These are phyloP conservation scores for Karstenula rhodostoma DNA, from an alignment of 2,329 filamentous ascomycete species.

Conservation along the genomic window DNA sequence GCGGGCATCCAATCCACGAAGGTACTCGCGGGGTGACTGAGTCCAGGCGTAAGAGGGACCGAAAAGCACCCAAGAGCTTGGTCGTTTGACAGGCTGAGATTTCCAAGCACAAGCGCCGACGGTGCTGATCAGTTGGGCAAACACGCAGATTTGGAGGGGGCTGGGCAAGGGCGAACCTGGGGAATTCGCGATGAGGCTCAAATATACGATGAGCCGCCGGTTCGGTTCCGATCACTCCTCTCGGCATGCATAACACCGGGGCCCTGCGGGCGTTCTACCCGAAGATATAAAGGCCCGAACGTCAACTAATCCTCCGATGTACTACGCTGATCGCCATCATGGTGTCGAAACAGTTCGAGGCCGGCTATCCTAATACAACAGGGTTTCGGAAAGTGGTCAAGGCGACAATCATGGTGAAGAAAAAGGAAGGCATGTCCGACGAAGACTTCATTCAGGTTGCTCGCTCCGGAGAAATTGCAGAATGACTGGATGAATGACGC, in stretches of 20 bases:
- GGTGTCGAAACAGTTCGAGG: conserved; percentile 55
- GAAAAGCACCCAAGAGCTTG: conserved; percentile 13
- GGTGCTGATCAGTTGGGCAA: conserved; percentile 7
- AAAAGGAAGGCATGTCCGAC: conserved; percentile 56
- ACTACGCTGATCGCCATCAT: conserved; percentile 38
- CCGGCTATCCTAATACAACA: conserved; percentile 54
- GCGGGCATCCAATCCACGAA: conserved; percentile 45
- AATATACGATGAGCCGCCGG: conserved; percentile 6
- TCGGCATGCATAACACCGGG: conserved; percentile 9
- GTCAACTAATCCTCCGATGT: neutral
- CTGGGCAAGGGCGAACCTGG: neutral
- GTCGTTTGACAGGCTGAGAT: conserved; percentile 16
- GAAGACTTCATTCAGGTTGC: conserved; percentile 48
- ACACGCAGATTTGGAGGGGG: neutral
- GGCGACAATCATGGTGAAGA: conserved; percentile 56
- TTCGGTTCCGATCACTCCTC: conserved; percentile 13
- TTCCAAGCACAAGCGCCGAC: neutral
- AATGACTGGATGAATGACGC: conserved; percentile 38
- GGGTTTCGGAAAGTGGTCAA: conserved; percentile 59
- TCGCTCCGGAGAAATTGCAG: neutral
- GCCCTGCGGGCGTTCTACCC: neutral
- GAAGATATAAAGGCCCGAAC: neutral
- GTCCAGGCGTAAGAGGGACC: conserved; percentile 5
- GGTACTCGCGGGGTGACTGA: conserved; percentile 24
- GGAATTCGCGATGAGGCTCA: conserved; percentile 19